Evolutionary conservation across 345 rosid species (phyloP), one percentile per base, ranked within the genome.

Genomic region (Dipteronia dyeriana): DNA sequence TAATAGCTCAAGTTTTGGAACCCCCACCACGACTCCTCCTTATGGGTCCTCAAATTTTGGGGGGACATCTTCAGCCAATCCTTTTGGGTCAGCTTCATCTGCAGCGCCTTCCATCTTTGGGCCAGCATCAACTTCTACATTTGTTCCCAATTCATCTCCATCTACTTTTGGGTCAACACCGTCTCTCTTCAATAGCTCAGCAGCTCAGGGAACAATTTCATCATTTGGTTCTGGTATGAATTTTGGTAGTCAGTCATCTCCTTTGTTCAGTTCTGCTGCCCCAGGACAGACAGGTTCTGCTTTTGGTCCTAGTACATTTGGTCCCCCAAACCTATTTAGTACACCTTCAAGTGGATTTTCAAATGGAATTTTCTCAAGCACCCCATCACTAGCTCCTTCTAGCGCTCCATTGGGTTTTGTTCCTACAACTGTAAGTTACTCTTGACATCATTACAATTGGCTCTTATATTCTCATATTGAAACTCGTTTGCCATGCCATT

Each of bases 261-360:
- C 89, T 12, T 79, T 89, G 75, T 96, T 89, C 79, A 82, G 77
- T 72, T 78, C 97, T 39, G 81, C 77, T 26, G 38, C 82, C 17
- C 82, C 90, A 71, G 89, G 86, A 56, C 97, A 88, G 89, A 78
- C 97, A 66, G 86, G 87, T 43, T 84, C 92, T 83, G 82, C 78
- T 53, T 90, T 92, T 79, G 93, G 93, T 64, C 95, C 83, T 75
- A 73, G 66, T 57, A 72, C 87, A 56, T 88, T 92, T 75, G 90
- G 86, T 72, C 92, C 84, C 78, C 20, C 84, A 73, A 89, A 75
- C 85, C 72, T 78, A 59, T 94, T 90, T 79, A 85, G 56, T 72
- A 75, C 89, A 64, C 90, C 92, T 71, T 83, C 91, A 29, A 79
- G 86, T 76, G 93, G 88, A 31, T 82, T 84, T 23, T 51, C 77